Base-by-base conservation (phyloP, 1,284 basidiomycete species). In the Exobasidium cylindrosporum region DNA sequence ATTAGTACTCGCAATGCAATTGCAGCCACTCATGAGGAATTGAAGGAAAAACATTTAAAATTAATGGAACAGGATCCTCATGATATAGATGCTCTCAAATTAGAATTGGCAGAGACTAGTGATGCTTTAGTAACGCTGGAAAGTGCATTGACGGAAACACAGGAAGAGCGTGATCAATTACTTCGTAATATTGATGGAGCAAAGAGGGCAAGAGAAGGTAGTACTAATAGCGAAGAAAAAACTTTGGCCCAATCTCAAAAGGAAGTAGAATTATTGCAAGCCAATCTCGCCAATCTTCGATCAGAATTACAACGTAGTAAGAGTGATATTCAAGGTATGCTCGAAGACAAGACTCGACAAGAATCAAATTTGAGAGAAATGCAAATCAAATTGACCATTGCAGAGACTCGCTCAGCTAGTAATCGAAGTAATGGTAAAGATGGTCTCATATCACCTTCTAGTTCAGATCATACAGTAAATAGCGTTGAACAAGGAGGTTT, bases 241-340 rank as follows among this genome's bases (percentile, higher is more conserved):
- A 55, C 14, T n/a, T 24, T 55, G 21, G 43, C 23, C n/a, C 26
- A 43, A 23, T 30, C 57, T n/a, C 62, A 54, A 30, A 68, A 72
- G 28, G 89, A 93, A 73, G 82, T 92, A 29, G 89, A 91, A 68
- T 85, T 83, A 44, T 87, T 90, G 78, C 88, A 88, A 44, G 87
- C 86, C 17, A 82, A 86, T 50, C 83, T 92, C 23, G 86, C 86
- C 32, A 89, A 75, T 60, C 66, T 64, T 21, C 60, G 65, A 24
- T 64, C 62, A 17, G 73, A 73, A 6, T 65, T 75, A 56, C 54
- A 29, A 57, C 66, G 71, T 54, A 66, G 66, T 62, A 73, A 88
- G 81, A 88, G 90, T 71, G 89, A 91, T 81, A 89, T 89, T 77
- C 90, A 92, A 74, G 83, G 74, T 13, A 83, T 92, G 23, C 86